Evolutionary conservation across 1,139 yeast species (phyloP), one percentile per base, ranked within the genome.

Genomic region (Zygosaccharomyces sapae): DNA sequence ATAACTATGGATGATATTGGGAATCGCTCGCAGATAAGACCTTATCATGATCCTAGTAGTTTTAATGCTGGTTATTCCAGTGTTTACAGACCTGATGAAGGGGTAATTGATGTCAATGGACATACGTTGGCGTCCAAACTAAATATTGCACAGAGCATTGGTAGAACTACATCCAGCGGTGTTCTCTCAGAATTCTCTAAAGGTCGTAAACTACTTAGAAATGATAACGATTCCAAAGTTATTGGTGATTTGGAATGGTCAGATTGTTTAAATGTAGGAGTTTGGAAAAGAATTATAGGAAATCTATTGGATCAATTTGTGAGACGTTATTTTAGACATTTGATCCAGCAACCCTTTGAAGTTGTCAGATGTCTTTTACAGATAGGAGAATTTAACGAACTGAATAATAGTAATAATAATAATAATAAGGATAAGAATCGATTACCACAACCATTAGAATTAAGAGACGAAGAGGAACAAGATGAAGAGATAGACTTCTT

Each of bases 331-430:
- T 68, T 79, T 49, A 81, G 79, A 53, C 79, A 83, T 44, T 65
- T 87, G 34, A 64, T 85, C 20, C 79, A 88, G 19, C 97, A 92
- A 66, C 98, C 98, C 1, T 83, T 90, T 66, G 97, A 92, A 59
- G 85, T 87, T 31, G 81, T 87, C 3, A 74, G 95, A 47, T 72
- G 88, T 53, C 73, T 89, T 35, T 67, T 89, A 49, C 98, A 92
- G 65, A 85, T 87, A 29, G 96, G 95, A 2, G 79, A 73, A 42
- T 79, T 81, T 55, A 52, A 56, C 51, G 66, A 45, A 2, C 27
- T 46, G 4, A 29, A 36, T 54, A 31, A 20, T 20, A 10, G n/a
- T 27, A 22, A 31, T 19, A 20, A 39, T 13, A 43, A 25, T 8
- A 35, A 27, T 18, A 38, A 25, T 13, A 25, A 16, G 7, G 36